Base-by-base conservation (phyloP, 176 grass and related monocot genomes). In the Oryza punctata region DNA sequence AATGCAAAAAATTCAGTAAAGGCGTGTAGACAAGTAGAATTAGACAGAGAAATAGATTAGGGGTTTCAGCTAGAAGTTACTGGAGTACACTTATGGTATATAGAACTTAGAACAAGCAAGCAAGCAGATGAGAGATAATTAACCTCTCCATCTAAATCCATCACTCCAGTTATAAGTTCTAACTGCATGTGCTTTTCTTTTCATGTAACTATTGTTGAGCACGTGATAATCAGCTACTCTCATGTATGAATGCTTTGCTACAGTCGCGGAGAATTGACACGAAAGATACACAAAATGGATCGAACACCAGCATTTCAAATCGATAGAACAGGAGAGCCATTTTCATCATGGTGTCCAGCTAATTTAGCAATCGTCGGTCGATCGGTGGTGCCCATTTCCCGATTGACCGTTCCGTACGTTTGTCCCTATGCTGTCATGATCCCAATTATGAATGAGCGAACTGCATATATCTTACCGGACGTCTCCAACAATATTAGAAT, bases 131-230 rank as follows among this genome's bases (percentile, higher is more conserved):
- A 85, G 35, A 26, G 84, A 68, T 27, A 29, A 78, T 73, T 27
- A 29, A 78, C 75, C 63, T 24, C 57, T 88, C 61, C 85, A 93
- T 61, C 3, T 15, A 75, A 32, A 67, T 67, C 26, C 40, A 46
- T 32, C 7, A n/a, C 24, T 78, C 12, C 40, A 11, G 40, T 23
- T 26, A 13, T 1, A 71, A 6, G 61, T 23, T 26, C 21, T 1
- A 71, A 71, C 6, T 28, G 43, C 75, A 50, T 16, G 43, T 50
- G 67, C 37, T n/a, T 15, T 1, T 77, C 29, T 27, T 69, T 6
- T 6, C 26, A 38, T 79, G 19, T 7, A 35, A 67, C 70, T 45
- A 78, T 59, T 28, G 12, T 24, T 24, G 4, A 6, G 32, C 75
- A 33, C 43, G 73, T 68, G 67, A 81, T 38, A 38, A 72, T 52